Evolutionary conservation across 179 eudicot species (phyloP).

Genomic region (Sideroxylon spinosum): DNA sequence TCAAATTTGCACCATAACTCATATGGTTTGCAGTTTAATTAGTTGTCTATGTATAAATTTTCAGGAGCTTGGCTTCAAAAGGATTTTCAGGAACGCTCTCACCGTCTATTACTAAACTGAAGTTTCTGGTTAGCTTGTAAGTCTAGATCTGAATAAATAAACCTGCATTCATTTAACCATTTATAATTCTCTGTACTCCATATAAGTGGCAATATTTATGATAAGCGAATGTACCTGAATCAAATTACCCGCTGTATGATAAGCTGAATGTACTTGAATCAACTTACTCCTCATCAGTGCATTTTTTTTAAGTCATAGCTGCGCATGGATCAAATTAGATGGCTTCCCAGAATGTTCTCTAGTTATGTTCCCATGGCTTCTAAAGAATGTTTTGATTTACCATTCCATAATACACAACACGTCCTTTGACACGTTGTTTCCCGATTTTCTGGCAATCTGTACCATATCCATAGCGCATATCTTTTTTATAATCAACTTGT

Average conservation of each 20-base stretch:
- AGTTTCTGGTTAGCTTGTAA: constrained; percentile 74
- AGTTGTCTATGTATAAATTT: constrained; percentile 13
- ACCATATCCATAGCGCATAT: no score
- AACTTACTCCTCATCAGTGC: background rate
- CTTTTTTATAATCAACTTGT: background rate
- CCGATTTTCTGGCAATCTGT: background rate
- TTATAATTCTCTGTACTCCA: background rate
- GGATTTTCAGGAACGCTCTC: constrained; percentile 87
- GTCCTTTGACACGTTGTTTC: no score
- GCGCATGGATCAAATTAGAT: background rate
- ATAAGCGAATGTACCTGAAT: background rate
- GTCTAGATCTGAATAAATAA: constrained; percentile 19
- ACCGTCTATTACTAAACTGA: constrained; percentile 68
- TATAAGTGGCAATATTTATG: constrained; percentile 6
- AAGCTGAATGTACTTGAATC: no score
- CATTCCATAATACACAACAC: no score
- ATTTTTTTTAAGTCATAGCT: background rate
- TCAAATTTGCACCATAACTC: background rate
- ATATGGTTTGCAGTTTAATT: constrained; percentile 2
- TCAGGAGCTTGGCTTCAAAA: constrained; percentile 73
- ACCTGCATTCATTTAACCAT: background rate
- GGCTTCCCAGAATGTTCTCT: background rate
- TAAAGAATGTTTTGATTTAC: background rate
- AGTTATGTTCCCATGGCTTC: background rate
- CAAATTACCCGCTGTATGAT: background rate